Evolutionary conservation across 176 grass and related monocot species (phyloP).

Genomic region (Hordeum marinum): DNA sequence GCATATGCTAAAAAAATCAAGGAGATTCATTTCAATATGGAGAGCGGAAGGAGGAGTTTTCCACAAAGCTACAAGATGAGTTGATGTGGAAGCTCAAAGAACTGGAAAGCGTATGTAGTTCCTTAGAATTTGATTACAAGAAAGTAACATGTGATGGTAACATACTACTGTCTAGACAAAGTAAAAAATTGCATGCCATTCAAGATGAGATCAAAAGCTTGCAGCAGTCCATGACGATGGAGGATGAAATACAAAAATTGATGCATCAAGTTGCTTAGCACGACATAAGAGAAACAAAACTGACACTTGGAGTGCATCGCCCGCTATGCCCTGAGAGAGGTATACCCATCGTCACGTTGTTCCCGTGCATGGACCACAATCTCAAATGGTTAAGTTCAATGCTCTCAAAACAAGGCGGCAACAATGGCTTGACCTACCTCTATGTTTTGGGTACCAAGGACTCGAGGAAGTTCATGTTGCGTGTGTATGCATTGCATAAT

Average conservation of each 20-base stretch:
- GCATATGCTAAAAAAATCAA: conserved; percentile 38
- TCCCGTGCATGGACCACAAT: neutral
- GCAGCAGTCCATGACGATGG: conserved; percentile 6
- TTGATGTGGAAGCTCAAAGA: conserved; percentile 45
- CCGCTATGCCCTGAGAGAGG: neutral
- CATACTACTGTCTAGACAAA: conserved; percentile 22
- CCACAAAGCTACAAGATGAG: conserved; percentile 31
- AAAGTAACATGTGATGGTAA: conserved; percentile 26
- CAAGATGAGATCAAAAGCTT: conserved; percentile 12
- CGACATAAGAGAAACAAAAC: neutral
- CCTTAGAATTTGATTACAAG: conserved; percentile 42
- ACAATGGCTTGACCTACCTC: neutral
- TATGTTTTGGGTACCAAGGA: neutral
- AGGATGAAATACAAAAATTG: conserved; percentile 39
- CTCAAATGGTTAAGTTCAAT: neutral
- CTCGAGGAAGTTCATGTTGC: neutral
- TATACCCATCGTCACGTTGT: neutral
- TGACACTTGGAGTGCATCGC: neutral
- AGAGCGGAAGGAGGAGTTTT: conserved; percentile 40
- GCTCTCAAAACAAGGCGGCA: neutral
- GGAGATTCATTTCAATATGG: conserved; percentile 35
- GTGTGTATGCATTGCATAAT: neutral
- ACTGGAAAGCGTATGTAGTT: conserved; percentile 26
- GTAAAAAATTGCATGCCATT: conserved; percentile 30
- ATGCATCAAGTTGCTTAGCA: neutral